Evolutionary conservation across 805 yeast genomes (phyloP).

Genomic region (Citeromyces nyonsensis): DNA sequence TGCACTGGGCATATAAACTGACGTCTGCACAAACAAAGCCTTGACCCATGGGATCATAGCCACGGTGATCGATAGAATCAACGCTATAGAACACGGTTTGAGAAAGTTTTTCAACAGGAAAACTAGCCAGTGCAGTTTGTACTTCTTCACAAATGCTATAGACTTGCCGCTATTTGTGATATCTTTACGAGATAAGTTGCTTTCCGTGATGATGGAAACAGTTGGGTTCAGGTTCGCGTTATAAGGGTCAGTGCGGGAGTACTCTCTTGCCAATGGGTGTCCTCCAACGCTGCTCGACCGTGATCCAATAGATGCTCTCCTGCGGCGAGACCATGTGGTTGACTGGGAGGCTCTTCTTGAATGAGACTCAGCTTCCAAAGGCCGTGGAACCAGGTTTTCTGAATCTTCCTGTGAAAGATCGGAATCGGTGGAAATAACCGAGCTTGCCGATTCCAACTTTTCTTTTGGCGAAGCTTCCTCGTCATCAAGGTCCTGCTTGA

Average conservation of each 20-base stretch:
- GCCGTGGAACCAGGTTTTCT: not conserved
- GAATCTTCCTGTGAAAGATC: not conserved
- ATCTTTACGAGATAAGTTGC: conserved; percentile 13
- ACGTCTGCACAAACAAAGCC: conserved; percentile 22
- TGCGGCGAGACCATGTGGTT: not conserved
- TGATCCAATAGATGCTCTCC: conserved; percentile 1
- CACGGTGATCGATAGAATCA: conserved; percentile 25
- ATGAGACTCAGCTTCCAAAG: not conserved
- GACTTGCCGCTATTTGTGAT: conserved; percentile 9
- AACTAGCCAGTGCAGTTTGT: conserved; percentile 12
- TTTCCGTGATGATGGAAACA: conserved; percentile 16
- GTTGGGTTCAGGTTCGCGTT: conserved; percentile 12
- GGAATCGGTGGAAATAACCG: not conserved
- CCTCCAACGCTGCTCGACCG: conserved; percentile 3
- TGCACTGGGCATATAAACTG: conserved; percentile 14
- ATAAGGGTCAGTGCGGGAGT: conserved; percentile 16
- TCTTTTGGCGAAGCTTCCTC: conserved; percentile 1
- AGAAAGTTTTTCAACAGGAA: conserved; percentile 25
- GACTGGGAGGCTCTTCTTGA: not conserved
- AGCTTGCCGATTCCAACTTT: not conserved
- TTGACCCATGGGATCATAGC: conserved; percentile 42
- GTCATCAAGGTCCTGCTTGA: conserved; percentile 14
- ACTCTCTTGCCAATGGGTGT: conserved; percentile 16
- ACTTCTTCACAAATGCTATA: conserved; percentile 12
- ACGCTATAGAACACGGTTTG: conserved; percentile 31